These are phyloP conservation scores for Cornus florida DNA, from an alignment of 148 eudicot genomes.

Conservation along the genomic window DNA sequence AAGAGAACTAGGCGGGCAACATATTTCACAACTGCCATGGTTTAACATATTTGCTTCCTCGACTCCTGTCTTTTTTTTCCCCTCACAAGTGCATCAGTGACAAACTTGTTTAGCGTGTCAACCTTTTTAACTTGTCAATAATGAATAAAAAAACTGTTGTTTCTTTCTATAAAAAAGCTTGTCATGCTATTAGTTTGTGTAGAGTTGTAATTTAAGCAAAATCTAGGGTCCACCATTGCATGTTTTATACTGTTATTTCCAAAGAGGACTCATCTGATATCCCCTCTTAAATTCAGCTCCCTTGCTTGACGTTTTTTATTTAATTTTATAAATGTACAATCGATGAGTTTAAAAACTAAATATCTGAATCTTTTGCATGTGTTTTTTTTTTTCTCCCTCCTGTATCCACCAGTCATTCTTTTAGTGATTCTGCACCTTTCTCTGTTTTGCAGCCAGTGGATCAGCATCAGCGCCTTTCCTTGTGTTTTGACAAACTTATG, in stretches of 20 bases:
- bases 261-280: background rate
- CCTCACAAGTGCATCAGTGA: too few relatives aligned
- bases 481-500: slow-evolving; percentile 74
- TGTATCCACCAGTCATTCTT: background rate
- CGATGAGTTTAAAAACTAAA: background rate
- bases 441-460: slow-evolving; percentile 62
- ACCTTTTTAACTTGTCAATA: too few relatives aligned
- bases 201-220: background rate
- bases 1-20: too few relatives aligned
- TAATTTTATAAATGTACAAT: too few relatives aligned
- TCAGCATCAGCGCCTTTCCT: slow-evolving; percentile 73
- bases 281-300: background rate
- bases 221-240: background rate
- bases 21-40: too few relatives aligned
- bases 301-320: background rate
- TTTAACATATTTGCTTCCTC: too few relatives aligned
- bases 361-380: background rate
- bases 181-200: background rate
- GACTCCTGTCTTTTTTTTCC: too few relatives aligned
- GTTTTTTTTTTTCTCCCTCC: background rate
- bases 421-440: slow-evolving; percentile 6
- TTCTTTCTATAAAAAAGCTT: too few relatives aligned
- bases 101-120: too few relatives aligned
- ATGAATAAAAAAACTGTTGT: too few relatives aligned
- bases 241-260: background rate